phyloP scores from a whole-genome alignment of 1,139 yeast species.

The Pichia sp. region DNA sequence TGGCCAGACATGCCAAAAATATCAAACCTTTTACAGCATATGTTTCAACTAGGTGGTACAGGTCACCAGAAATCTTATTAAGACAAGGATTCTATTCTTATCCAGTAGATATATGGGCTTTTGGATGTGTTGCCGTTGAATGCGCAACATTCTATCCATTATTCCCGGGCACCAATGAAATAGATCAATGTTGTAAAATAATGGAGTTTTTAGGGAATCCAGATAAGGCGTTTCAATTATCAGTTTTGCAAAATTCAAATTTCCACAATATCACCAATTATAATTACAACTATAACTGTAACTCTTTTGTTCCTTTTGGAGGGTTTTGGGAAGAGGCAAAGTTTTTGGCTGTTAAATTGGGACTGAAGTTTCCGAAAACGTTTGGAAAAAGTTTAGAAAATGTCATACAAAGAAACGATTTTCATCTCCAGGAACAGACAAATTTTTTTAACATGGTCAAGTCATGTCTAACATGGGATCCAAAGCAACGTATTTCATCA shows the following conservation, averaged over 20 bases:
- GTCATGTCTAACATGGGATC: slow-evolving; percentile 60
- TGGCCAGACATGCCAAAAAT: slow-evolving; percentile 59
- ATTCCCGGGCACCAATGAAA: slow-evolving; percentile 75
- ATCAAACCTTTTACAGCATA: slow-evolving; percentile 61
- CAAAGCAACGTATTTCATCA: slow-evolving; percentile 43
- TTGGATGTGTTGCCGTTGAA: slow-evolving; percentile 81
- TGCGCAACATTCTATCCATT: slow-evolving; percentile 67
- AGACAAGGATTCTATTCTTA: slow-evolving; percentile 57
- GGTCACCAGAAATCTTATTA: slow-evolving; percentile 86
- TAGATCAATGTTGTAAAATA: slow-evolving; percentile 69
- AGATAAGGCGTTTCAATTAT: slow-evolving; percentile 3
- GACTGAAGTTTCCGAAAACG: slow-evolving; percentile 42
- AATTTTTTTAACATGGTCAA: slow-evolving; percentile 44
- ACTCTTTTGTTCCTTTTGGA: slow-evolving; percentile 35
- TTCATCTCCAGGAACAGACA: slow-evolving; percentile 20
- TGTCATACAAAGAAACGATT: slow-evolving; percentile 31
- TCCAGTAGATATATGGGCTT: slow-evolving; percentile 92
- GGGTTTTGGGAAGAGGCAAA: slow-evolving; percentile 63
- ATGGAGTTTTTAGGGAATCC: slow-evolving; percentile 70
- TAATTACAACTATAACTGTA: neutral
- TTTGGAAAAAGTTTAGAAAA: slow-evolving; percentile 31
- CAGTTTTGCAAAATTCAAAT: slow-evolving; percentile 10
- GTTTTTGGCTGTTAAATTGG: slow-evolving; percentile 40
- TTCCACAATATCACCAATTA: neutral
- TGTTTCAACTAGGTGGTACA: slow-evolving; percentile 92